Evolutionary conservation across 805 yeast genomes (phyloP).

Genomic region (Yarrowia porcina): DNA sequence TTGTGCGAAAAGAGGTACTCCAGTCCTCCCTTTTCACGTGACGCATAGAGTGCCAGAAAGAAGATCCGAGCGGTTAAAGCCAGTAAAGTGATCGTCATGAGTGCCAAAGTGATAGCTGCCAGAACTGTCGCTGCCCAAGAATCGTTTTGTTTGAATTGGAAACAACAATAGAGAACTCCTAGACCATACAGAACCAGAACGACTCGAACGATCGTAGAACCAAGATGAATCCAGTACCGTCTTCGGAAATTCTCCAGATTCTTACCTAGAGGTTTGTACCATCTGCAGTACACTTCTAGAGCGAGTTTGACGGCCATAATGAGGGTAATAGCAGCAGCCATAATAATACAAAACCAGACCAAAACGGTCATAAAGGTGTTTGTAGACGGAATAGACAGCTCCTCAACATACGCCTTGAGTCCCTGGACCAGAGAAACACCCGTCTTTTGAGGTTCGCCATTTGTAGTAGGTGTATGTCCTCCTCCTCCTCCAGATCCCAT

Average conservation of each 20-base stretch:
- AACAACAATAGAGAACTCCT: constrained; percentile 37
- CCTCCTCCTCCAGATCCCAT: constrained; percentile 15
- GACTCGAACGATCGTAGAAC: constrained; percentile 34
- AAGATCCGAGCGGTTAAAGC: constrained; percentile 34
- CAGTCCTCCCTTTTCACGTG: constrained; percentile 30
- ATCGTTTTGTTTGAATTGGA: constrained; percentile 37
- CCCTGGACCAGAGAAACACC: constrained; percentile 33
- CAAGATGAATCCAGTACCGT: constrained; percentile 32
- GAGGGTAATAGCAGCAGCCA: constrained; percentile 32
- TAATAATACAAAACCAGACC: constrained; percentile 37
- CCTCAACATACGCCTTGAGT: constrained; percentile 35
- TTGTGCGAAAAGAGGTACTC: constrained; percentile 35
- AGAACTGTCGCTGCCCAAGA: constrained; percentile 37
- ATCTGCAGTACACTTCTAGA: constrained; percentile 31
- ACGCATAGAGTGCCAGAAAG: constrained; percentile 33
- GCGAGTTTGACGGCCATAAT: constrained; percentile 33
- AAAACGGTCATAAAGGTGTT: constrained; percentile 38
- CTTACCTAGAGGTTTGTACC: constrained; percentile 16
- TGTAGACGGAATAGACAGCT: constrained; percentile 36
- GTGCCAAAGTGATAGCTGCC: constrained; percentile 36
- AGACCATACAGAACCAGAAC: constrained; percentile 38
- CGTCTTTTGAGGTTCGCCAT: constrained; percentile 6
- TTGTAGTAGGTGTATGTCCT: constrained; percentile 27
- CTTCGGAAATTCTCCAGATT: constrained; percentile 31
- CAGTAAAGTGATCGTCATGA: constrained; percentile 33